Conservation (phyloP, 345 rosid species). For the Eucalyptus erythrocorys region DNA sequence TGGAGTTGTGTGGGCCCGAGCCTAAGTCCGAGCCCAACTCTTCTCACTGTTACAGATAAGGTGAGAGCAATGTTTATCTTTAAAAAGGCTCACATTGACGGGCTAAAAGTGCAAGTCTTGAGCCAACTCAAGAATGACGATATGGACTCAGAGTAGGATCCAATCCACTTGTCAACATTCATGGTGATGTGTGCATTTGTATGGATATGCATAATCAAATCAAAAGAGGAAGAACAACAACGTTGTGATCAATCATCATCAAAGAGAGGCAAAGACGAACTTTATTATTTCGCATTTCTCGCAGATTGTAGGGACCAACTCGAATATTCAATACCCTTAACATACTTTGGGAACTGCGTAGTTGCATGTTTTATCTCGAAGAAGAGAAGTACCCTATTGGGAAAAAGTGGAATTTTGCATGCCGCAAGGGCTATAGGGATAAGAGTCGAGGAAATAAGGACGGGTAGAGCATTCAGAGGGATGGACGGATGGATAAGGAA, state of each 20-base stretch:
- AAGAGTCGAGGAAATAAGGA: constrained; percentile 4
- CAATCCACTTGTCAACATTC: neutral
- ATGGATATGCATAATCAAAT: neutral
- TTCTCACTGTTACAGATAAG: neutral
- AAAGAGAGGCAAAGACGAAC: neutral
- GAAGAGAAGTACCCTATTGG: constrained; percentile 1
- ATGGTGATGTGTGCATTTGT: neutral
- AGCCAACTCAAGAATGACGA: neutral
- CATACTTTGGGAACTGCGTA: constrained; percentile 26
- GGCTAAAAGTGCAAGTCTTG: constrained; percentile 2
- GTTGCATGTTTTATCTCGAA: neutral
- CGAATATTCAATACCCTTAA: neutral
- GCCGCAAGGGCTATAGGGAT: constrained; percentile 21
- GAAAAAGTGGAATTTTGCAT: constrained; percentile 9
- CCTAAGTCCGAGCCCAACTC: neutral
- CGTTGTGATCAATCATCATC: neutral
- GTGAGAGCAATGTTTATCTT: constrained; percentile 12
- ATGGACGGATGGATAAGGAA: neutral
- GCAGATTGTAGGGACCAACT: neutral
- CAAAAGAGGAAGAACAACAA: neutral
- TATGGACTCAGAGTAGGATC: neutral
- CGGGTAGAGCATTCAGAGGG: neutral
- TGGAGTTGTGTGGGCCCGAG: neutral
- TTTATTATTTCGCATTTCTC: neutral
- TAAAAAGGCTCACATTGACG: neutral